Conservation (phyloP, 164 flowering plant species). For the Chloranthus sessilifolius region DNA sequence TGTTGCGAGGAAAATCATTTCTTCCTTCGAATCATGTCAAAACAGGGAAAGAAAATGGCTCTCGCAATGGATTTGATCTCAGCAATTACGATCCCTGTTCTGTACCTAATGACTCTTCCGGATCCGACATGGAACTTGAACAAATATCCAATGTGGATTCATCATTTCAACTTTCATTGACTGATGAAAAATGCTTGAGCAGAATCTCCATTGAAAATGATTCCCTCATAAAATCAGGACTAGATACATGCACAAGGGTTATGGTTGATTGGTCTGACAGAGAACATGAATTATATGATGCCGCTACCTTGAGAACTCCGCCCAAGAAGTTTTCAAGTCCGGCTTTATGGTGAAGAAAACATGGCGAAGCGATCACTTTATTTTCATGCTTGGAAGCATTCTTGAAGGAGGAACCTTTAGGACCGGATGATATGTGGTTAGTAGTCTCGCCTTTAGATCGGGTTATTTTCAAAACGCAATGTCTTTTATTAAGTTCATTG, state of each 20-base stretch:
- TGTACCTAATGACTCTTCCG: slow-evolving; percentile 15
- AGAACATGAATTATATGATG: slow-evolving; percentile 59
- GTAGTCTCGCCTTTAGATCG: slow-evolving; percentile 4
- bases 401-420: slow-evolving; percentile 87
- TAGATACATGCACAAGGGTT: slow-evolving; percentile 30
- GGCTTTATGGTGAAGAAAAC: slow-evolving; percentile 63
- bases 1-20: slow-evolving; percentile 38
- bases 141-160: slow-evolving; percentile 25
- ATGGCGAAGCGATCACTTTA: slow-evolving; percentile 68
- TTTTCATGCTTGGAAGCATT: slow-evolving; percentile 91
- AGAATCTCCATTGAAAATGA: slow-evolving; percentile 42
- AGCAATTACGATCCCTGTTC: slow-evolving; percentile 20
- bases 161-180: slow-evolving; percentile 46
- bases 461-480: not conserved
- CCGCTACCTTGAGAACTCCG: slow-evolving; percentile 63
- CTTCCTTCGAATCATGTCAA: slow-evolving; percentile 22
- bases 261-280: slow-evolving; percentile 68
- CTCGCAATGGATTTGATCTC: slow-evolving; percentile 14
- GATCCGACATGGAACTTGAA: slow-evolving; percentile 31
- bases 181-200: slow-evolving; percentile 44
- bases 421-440: slow-evolving; percentile 94
- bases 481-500: no score
- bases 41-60: slow-evolving; percentile 39
- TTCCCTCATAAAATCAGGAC: slow-evolving; percentile 26
- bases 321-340: slow-evolving; percentile 60